Conservation (phyloP, 164 flowering plant genomes). For the Nelumbo lutea region DNA sequence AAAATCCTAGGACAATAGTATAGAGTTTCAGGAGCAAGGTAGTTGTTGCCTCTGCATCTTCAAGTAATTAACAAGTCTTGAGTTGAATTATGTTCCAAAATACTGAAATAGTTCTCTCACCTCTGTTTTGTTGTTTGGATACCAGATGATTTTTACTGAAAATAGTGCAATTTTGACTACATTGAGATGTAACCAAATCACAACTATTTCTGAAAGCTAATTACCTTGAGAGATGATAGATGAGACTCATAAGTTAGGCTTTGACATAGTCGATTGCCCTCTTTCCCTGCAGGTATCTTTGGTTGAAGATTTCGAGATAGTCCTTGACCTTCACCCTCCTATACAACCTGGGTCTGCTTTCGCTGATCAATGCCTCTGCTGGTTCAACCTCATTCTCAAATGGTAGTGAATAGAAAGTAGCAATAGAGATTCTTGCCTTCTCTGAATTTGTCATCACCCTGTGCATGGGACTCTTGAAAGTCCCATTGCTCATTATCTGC, state of each 20-base stretch:
- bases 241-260: not conserved
- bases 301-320: conserved; percentile 10
- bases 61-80: too few species aligned
- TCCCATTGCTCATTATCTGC: conserved; percentile 43
- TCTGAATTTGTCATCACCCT: conserved; percentile 27
- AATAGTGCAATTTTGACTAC: too few species aligned
- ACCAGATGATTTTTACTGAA: too few species aligned
- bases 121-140: too few species aligned
- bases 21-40: too few species aligned
- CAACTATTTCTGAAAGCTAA: too few species aligned
- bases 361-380: conserved; percentile 10
- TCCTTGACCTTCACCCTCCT: conserved; percentile 15
- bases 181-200: too few species aligned
- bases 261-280: conserved; percentile 13
- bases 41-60: too few species aligned
- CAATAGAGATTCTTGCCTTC: conserved; percentile 21
- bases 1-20: too few species aligned
- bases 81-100: too few species aligned
- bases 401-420: conserved; percentile 4
- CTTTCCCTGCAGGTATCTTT: conserved; percentile 15
- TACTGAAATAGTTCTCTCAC: too few species aligned
- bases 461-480: conserved; percentile 32
- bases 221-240: too few species aligned
- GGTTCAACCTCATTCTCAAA: conserved; percentile 27
- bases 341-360: conserved; percentile 21